Evolutionary conservation across 2,329 filamentous ascomycete species (phyloP).

Genomic region (Xylariaceae sp.): DNA sequence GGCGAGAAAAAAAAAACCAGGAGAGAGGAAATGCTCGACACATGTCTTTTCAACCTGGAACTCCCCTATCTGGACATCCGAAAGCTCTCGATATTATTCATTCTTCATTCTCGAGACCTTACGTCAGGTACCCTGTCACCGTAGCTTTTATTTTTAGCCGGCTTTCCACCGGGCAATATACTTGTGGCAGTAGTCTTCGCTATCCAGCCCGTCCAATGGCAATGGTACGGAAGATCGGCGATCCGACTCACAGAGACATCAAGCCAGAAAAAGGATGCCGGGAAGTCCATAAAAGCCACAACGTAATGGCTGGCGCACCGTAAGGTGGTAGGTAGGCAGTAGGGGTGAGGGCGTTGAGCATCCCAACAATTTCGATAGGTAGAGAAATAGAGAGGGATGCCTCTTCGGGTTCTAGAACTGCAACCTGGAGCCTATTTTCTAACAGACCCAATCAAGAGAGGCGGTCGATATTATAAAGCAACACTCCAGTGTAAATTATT

Average conservation of each 20-base stretch:
- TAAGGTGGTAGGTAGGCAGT: conserved; percentile 2
- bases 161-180: conserved; percentile 3
- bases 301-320: conserved; percentile 1
- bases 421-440: conserved; percentile 22
- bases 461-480: conserved; percentile 18
- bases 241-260: neutral
- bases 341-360: conserved; percentile 9
- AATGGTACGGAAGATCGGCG: conserved; percentile 16
- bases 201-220: conserved; percentile 1
- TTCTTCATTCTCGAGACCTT: conserved; percentile 7
- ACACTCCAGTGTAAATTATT: conserved; percentile 16
- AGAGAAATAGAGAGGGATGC: conserved; percentile 6
- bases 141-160: neutral
- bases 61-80: conserved; percentile 20
- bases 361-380: conserved; percentile 22
- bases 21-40: neutral
- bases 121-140: neutral
- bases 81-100: conserved; percentile 11
- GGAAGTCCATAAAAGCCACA: conserved; percentile 2
- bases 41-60: neutral
- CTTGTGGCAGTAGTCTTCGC: neutral
- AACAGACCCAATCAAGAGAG: conserved; percentile 14
- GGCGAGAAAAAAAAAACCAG: conserved; percentile 1
- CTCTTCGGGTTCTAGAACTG: conserved; percentile 20
- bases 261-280: neutral